These are phyloP conservation scores for Sphaerulina vaccinii DNA, from an alignment of 2,329 filamentous ascomycete species.

Conservation along the genomic window DNA sequence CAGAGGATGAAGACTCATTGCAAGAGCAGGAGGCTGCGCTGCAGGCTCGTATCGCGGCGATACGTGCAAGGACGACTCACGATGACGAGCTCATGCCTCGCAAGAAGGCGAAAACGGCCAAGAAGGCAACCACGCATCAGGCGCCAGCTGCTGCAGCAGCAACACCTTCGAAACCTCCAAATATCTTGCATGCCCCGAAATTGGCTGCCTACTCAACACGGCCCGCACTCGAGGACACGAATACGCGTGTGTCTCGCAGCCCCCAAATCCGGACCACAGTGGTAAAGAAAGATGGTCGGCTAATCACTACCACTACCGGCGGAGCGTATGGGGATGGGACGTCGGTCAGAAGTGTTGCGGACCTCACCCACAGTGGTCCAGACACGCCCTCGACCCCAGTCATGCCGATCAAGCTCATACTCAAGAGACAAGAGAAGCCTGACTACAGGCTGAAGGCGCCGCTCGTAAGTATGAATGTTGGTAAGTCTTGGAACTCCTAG, in stretches of 20 bases:
- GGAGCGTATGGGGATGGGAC: too few species aligned
- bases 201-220: too few species aligned
- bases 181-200: too few species aligned
- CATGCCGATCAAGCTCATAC: not conserved
- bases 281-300: too few species aligned
- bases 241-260: too few species aligned
- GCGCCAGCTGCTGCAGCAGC: not conserved
- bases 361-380: too few species aligned
- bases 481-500: not conserved
- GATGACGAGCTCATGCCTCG: constrained; percentile 20
- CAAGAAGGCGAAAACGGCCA: constrained; percentile 7
- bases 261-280: too few species aligned
- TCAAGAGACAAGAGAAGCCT: constrained; percentile 1
- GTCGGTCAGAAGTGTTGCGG: too few species aligned
- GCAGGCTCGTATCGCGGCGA: constrained; percentile 19
- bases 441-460: constrained; percentile 1
- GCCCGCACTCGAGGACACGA: too few species aligned
- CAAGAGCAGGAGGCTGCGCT: constrained; percentile 12
- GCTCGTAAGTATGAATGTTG: not conserved
- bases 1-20: constrained; percentile 20
- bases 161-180: not conserved
- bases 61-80: constrained; percentile 14
- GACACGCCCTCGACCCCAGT: not conserved
- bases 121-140: not conserved
- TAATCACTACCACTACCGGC: too few species aligned